Evolutionary conservation across 805 yeast species (phyloP), one percentile per base, ranked within the genome.

Genomic region (Wickerhamomyces rabaulensis): DNA sequence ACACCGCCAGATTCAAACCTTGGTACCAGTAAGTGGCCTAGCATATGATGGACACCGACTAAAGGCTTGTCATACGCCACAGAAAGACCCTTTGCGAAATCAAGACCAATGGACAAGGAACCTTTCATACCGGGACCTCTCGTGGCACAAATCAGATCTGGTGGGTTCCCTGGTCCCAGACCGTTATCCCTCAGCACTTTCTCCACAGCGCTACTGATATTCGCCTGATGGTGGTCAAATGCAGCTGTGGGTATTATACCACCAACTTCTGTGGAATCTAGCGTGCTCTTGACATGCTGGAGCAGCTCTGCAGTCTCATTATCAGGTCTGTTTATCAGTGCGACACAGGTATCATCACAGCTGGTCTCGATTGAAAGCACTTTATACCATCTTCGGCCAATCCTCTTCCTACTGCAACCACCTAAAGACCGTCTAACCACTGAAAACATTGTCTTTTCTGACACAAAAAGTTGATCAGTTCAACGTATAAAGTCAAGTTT

Each of bases 71-170:
- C 63, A 84, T 89, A 85, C 0, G 91, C 97, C 0, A 85, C 67
- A 1, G 90, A 69, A 12, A 94, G 68, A 0, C 98, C 99, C 56
- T 88, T 85, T 0, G 95, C 96, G 37, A 88, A 66, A 57, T 87
- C 94, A 21, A 86, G 70, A 1, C 97, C 95, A 0, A 88, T 84
- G 9, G 88, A 76, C 13, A 94, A 69, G 0, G 95, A 84, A 0
- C 97, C 97, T 9, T 82, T 78, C 97, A 94, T 89, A 0, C 99
- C 99, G 0, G 99, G 99, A 0, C 99, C 99, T 53, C 96, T 69
- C 0, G 99, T 94, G 5, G 84, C 96, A 63, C 96, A 86, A 1
- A 94, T 76, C 40, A 94, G 61, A 60, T 87, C 96, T 0, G 90
- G 88, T 26, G 52, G 58, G 39, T 46, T 60, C 1, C 39, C 23